Percentiles rank a stretch among this genome's conserved stretches.
Evolutionary conservation across 495 filamentous ascomycete species (phyloP).

Genomic region (Trichoderma asperelloides): DNA sequence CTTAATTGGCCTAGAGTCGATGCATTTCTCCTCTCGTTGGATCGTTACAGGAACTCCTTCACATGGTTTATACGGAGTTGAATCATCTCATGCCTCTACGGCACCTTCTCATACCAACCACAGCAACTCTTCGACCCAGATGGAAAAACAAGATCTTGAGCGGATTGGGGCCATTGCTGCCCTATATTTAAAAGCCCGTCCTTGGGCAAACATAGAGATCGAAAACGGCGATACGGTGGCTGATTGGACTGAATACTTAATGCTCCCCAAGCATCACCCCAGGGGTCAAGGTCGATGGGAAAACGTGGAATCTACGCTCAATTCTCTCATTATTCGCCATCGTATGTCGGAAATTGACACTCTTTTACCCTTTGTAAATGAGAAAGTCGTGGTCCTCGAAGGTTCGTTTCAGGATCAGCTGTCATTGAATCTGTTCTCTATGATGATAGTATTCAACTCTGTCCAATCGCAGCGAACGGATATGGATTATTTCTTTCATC

Average conservation of each 20-base stretch:
- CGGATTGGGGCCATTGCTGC: slow-evolving; percentile 61
- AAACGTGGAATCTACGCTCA: slow-evolving; percentile 60
- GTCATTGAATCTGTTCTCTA: slow-evolving; percentile 74
- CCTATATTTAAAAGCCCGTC: slow-evolving; percentile 64
- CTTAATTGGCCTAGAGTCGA: slow-evolving; percentile 53
- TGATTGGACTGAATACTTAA: slow-evolving; percentile 69
- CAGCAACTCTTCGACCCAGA: slow-evolving; percentile 23
- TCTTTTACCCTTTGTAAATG: slow-evolving; percentile 58
- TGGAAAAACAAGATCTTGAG: slow-evolving; percentile 64
- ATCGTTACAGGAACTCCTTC: slow-evolving; percentile 88
- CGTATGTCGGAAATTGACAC: slow-evolving; percentile 55
- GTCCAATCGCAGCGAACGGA: slow-evolving; percentile 82
- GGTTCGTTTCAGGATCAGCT: slow-evolving; percentile 78
- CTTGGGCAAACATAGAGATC: slow-evolving; percentile 50
- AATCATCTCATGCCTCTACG: background rate
- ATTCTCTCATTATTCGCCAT: slow-evolving; percentile 76
- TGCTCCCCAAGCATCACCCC: slow-evolving; percentile 47
- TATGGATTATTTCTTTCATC: slow-evolving; percentile 82
- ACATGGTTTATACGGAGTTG: slow-evolving; percentile 65
- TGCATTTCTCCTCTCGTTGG: slow-evolving; percentile 72
- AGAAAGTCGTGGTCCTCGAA: slow-evolving; percentile 64
- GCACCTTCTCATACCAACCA: slow-evolving; percentile 10
- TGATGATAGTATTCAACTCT: slow-evolving; percentile 72
- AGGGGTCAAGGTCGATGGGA: slow-evolving; percentile 44
- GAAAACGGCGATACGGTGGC: slow-evolving; percentile 33